Evolutionary conservation across 2,329 filamentous ascomycete species (phyloP).

Genomic region (Penicillium brevicompactum): DNA sequence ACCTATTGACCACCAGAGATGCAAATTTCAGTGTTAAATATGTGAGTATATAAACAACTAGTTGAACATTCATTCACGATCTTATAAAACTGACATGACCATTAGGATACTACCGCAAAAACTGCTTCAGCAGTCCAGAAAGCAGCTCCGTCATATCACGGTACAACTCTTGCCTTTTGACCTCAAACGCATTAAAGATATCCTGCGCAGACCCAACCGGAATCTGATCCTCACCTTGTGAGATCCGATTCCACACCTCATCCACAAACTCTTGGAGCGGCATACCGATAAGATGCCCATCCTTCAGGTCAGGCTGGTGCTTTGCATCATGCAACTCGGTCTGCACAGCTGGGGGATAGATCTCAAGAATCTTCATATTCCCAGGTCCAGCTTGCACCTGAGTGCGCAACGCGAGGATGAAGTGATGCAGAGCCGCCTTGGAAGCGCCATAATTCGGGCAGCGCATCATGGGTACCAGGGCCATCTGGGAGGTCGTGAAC

Average conservation of each 20-base stretch:
- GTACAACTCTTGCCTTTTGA: conserved; percentile 49
- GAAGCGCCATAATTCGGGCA: conserved; percentile 57
- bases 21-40: no score
- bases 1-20: no score
- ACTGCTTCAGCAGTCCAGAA: conserved; percentile 23
- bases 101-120: conserved; percentile 14
- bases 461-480: conserved; percentile 50
- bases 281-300: conserved; percentile 56
- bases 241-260: conserved; percentile 51
- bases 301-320: conserved; percentile 56
- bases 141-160: conserved; percentile 28
- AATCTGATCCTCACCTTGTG: conserved; percentile 54
- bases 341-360: conserved; percentile 35
- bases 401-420: neutral
- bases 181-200: conserved; percentile 51
- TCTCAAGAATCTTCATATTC: neutral
- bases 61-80: no score
- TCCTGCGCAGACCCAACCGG: conserved; percentile 49
- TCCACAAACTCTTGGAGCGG: conserved; percentile 55
- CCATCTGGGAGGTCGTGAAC: conserved; percentile 46
- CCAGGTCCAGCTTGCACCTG: neutral
- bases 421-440: conserved; percentile 1
- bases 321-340: conserved; percentile 59
- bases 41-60: no score
- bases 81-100: no score